Evolutionary conservation across 2,329 filamentous ascomycete species (phyloP).

Genomic region (Clonostachys rosea): DNA sequence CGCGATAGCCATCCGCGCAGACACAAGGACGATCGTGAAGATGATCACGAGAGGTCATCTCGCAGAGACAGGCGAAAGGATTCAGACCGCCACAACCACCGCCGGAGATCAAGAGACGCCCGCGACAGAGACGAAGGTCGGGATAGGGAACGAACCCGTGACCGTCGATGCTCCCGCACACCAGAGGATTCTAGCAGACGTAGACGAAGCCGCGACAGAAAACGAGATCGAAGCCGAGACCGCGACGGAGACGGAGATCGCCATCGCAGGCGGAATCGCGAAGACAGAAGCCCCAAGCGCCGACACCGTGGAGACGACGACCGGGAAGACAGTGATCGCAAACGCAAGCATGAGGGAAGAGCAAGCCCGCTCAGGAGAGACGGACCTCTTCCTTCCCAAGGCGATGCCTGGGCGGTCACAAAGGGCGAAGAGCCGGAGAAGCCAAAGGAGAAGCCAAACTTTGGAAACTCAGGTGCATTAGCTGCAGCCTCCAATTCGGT

Average conservation of each 20-base stretch:
- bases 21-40: neutral
- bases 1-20: neutral
- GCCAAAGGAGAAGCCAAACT: slow-evolving; percentile 87
- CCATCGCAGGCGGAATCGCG: slow-evolving; percentile 22
- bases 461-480: slow-evolving; percentile 71
- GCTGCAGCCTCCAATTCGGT: slow-evolving; percentile 84
- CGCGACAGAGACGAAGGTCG: slow-evolving; percentile 17
- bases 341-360: slow-evolving; percentile 7
- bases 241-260: slow-evolving; percentile 12
- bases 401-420: slow-evolving; percentile 52
- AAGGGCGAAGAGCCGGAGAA: slow-evolving; percentile 32
- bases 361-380: slow-evolving; percentile 17
- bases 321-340: slow-evolving; percentile 10
- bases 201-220: slow-evolving; percentile 14
- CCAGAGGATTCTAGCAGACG: slow-evolving; percentile 17
- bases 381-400: slow-evolving; percentile 56
- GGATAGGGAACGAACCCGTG: slow-evolving; percentile 10
- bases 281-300: slow-evolving; percentile 19
- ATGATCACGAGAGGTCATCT: neutral
- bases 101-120: neutral
- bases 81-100: neutral
- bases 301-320: slow-evolving; percentile 11
- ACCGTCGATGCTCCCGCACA: slow-evolving; percentile 22
- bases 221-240: slow-evolving; percentile 11
- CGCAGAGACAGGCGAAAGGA: neutral